Evolutionary conservation across 2,329 filamentous ascomycete species (phyloP).

Genomic region (Colletotrichum lentis): DNA sequence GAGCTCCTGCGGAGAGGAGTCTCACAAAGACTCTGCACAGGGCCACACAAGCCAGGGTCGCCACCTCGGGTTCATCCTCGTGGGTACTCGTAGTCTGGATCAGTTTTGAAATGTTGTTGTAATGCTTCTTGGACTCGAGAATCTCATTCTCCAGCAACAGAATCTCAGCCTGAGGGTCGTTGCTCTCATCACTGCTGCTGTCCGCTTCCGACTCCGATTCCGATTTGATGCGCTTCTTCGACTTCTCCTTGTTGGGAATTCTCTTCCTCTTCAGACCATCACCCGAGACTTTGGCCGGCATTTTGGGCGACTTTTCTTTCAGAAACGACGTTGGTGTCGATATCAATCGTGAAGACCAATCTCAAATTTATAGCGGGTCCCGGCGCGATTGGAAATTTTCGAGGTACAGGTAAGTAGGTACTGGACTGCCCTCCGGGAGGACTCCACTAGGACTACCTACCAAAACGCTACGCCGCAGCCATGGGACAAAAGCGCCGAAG

Average conservation of each 20-base stretch:
- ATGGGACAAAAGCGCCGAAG: neutral
- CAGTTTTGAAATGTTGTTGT: conserved; percentile 85
- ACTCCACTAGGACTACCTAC: conserved; percentile 5
- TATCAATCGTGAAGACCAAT: conserved; percentile 21
- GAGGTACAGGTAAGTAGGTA: conserved; percentile 6
- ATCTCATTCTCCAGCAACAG: conserved; percentile 81
- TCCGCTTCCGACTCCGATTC: conserved; percentile 49
- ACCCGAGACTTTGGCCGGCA: conserved; percentile 43
- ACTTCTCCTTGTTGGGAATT: conserved; percentile 50
- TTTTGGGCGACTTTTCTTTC: conserved; percentile 31
- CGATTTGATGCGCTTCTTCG: conserved; percentile 61
- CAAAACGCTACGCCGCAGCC: conserved; percentile 43
- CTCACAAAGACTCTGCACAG: conserved; percentile 87
- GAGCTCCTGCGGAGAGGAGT: conserved; percentile 75
- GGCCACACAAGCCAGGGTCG: conserved; percentile 76
- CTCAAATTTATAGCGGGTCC: conserved; percentile 33
- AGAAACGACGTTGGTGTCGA: conserved; percentile 10
- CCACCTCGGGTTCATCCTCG: conserved; percentile 61
- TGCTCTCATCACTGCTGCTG: conserved; percentile 52
- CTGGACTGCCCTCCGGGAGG: neutral
- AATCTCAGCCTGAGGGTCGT: conserved; percentile 71
- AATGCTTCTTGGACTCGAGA: conserved; percentile 84
- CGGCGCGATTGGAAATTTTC: conserved; percentile 26
- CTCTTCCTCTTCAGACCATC: conserved; percentile 63
- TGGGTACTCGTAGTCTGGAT: conserved; percentile 63